Evolutionary conservation across 2,329 filamentous ascomycete species (phyloP), one percentile per base, ranked within the genome.

Genomic region (Anthostomella pinea): DNA sequence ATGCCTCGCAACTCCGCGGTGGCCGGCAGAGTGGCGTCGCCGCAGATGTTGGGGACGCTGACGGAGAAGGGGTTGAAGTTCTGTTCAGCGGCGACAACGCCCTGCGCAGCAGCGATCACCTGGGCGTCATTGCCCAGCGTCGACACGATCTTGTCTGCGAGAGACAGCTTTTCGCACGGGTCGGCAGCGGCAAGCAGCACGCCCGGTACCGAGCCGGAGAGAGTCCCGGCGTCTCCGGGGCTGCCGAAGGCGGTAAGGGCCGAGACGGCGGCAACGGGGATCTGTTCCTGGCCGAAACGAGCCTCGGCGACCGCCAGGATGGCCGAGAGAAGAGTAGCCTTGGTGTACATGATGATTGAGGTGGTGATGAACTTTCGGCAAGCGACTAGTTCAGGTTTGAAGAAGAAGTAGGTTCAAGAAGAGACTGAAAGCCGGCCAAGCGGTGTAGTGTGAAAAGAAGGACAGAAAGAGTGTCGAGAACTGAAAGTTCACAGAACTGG

Each of bases 51-150:
- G 13, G 77, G 80, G 21, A 78, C 69, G 52, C 65, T 66, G 44
- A 75, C 72, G 38, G 63, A 74, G 48, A 79, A 84, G 33, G 79
- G 79, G 67, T 85, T 85, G 67, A 83, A 83, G 72, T 86, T 85
- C 63, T 83, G 80, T 68, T 85, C 81, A 4, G 81, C 81, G 17
- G 75, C 73, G 10, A 85, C 81, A 23, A 85, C 70, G 11, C 72
- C 73, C 39, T 72, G 72, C 13, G 82, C 82, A 14, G 77, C 81
- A 10, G 72, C 68, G 39, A 85, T 67, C 46, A 81, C 79, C 43
- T 71, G 64, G n/a, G 70, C 62, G 48, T 77, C 76, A 29, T 64
- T 72, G 35, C 81, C 82, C 21, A 84, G 78, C 35, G 75, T 62
- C 7, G 69, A 53, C 43, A 85, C 70, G 54, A 86, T 82, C 52